Base-by-base conservation (phyloP, 78 protist genomes). In the Corallochytrium limacisporum region DNA sequence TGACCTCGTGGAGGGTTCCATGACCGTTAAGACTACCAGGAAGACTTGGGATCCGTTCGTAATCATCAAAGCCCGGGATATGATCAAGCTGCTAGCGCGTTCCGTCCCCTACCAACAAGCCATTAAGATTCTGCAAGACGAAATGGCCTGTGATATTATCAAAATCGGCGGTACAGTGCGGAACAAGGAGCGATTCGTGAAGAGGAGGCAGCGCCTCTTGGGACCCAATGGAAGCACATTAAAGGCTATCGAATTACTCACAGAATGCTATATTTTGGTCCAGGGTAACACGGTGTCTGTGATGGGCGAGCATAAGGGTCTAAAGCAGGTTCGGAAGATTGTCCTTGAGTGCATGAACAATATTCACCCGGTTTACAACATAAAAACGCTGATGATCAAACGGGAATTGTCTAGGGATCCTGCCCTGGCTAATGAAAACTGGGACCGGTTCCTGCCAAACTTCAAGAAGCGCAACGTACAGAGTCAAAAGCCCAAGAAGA, bases 141-240 rank as follows among this genome's bases (percentile, higher is more conserved):
- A 88, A 16, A 56, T 85, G 16, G 44, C 36, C n/a, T 79, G 91
- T 62, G 99, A 95, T 55, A 75, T 95, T 75, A 87, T 95, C 65
- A 85, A 92, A 69, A 90, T 92, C n/a, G 57, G 73, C 15, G 4
- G 15, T 32, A 1, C 83, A 74, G 54, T 43, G 71, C 68, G 79
- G 55, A 73, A 73, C 50, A 73, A 73, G 66, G 97, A 91, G 57
- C 82, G 93, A 20, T 96, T 94, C 54, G 74, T 91, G 53, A 90
- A 90, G 83, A 62, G 99, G 32, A 61, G 99, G 15, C 97, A 96
- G 54, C 81, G 99, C 8, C 82, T 97, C 31, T 54, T 97, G 29
- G 99, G 99, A 15, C 96, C 99, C 26, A 74, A 91, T 54, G 98
- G 98, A 3, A 31, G 83, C 18, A 97, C 99, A 1, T 81, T 94